A percentile compares a stretch with the other conserved stretches of the same genome.
These are phyloP conservation scores for Trichoderma aggressivum DNA, from an alignment of 2,329 filamentous ascomycete genomes.

Conservation along the genomic window DNA sequence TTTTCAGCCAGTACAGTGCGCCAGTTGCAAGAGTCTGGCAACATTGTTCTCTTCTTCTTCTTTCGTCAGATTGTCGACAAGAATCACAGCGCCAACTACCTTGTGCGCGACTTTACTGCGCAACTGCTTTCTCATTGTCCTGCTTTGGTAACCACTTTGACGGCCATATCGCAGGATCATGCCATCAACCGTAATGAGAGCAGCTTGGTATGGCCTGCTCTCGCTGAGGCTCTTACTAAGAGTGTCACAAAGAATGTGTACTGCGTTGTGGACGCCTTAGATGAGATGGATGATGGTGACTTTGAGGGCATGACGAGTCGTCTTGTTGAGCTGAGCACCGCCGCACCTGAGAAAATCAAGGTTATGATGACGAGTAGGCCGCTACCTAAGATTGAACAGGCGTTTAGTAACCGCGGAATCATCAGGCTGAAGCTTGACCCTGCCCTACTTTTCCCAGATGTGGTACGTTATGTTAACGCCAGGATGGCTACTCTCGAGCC, in stretches of 20 bases:
- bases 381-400: background rate
- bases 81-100: background rate
- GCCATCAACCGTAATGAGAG: background rate
- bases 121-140: background rate
- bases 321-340: background rate
- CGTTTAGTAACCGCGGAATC: background rate
- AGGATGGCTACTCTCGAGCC: background rate
- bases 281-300: constrained; percentile 1
- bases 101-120: background rate
- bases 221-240: background rate
- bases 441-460: background rate
- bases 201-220: background rate
- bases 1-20: background rate
- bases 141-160: background rate
- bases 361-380: background rate
- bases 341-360: background rate
- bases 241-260: background rate
- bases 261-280: background rate
- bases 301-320: background rate
- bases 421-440: background rate
- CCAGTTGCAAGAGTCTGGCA: background rate
- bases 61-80: constrained; percentile 1
- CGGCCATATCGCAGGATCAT: background rate
- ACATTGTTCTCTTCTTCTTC: background rate
- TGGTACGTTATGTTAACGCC: background rate